A percentile compares a stretch with the other conserved stretches of the same genome.
These are phyloP conservation scores for Penstemon davidsonii DNA, from an alignment of 257 asterid genomes.

Conservation along the genomic window DNA sequence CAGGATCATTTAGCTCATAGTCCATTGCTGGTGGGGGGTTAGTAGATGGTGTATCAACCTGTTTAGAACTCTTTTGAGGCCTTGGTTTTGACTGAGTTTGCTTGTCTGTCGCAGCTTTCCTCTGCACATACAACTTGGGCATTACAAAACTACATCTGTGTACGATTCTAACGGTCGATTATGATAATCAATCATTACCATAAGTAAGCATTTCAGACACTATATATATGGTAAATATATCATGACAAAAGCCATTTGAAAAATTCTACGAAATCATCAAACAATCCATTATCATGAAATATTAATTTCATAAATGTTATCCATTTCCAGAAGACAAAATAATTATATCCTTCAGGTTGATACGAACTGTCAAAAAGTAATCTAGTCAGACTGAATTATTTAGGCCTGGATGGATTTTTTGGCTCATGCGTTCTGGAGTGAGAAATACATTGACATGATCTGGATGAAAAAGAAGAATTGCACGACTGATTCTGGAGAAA, in stretches of 20 bases:
- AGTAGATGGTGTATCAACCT: slow-evolving; percentile 45
- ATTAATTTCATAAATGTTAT: no score
- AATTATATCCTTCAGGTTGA: neutral
- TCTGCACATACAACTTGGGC: slow-evolving; percentile 44
- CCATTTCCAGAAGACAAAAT: no score
- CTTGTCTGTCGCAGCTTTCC: slow-evolving; percentile 62
- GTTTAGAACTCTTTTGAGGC: slow-evolving; percentile 59
- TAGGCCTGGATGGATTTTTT: no score
- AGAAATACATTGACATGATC: no score
- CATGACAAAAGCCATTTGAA: neutral
- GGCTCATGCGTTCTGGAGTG: no score
- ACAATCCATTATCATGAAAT: no score
- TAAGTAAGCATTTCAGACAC: neutral
- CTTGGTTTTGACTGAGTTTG: slow-evolving; percentile 47
- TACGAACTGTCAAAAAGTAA: neutral
- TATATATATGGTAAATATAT: neutral
- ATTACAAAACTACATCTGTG: neutral
- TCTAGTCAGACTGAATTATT: neutral
- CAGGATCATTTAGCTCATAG: slow-evolving; percentile 51
- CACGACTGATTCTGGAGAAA: no score
- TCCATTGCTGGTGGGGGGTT: slow-evolving; percentile 40
- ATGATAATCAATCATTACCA: slow-evolving; percentile 5
- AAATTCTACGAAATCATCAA: neutral
- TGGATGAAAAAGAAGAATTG: no score
- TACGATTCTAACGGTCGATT: neutral